phyloP scores from a whole-genome alignment of 306 rosid species.

The Pyrus communis region DNA sequence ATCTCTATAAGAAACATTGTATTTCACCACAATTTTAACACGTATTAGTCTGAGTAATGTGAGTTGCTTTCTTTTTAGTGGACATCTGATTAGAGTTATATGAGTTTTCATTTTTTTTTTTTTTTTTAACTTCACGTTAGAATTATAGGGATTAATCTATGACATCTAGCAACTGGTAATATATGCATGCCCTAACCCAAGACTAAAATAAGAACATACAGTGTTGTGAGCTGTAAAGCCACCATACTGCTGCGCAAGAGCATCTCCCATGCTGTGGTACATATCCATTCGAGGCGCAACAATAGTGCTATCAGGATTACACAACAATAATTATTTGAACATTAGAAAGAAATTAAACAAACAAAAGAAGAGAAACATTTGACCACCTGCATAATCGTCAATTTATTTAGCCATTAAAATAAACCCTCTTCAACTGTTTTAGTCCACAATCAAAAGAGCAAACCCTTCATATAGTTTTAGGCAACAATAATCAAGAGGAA shows the following conservation, averaged over 20 bases:
- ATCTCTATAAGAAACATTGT: not conserved
- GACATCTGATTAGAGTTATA: not conserved
- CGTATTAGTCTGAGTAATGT: not conserved
- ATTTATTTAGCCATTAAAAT: too few relatives aligned
- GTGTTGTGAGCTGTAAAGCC: constrained; percentile 96
- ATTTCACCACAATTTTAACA: not conserved
- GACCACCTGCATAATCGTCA: too few relatives aligned
- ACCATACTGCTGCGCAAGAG: constrained; percentile 96
- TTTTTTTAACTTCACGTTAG: not conserved
- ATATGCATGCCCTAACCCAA: not conserved
- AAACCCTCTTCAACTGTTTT: too few relatives aligned
- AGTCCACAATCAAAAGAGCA: too few relatives aligned
- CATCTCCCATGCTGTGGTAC: constrained; percentile 97
- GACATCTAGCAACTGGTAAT: not conserved
- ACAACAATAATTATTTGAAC: too few relatives aligned
- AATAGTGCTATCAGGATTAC: constrained; percentile 64
- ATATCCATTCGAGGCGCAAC: constrained; percentile 69
- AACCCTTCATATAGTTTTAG: too few relatives aligned
- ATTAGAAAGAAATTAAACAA: too few relatives aligned
- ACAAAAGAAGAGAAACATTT: too few relatives aligned
- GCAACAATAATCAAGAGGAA: too few relatives aligned
- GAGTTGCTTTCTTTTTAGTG: not conserved
- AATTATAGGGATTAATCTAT: not conserved
- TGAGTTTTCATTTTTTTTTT: not conserved
- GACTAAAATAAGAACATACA: constrained; percentile 31